Evolutionary conservation across 2,329 filamentous ascomycete genomes (phyloP), one percentile per base, ranked within the genome.

Genomic region (Aspergillus brunneoviolaceus): DNA sequence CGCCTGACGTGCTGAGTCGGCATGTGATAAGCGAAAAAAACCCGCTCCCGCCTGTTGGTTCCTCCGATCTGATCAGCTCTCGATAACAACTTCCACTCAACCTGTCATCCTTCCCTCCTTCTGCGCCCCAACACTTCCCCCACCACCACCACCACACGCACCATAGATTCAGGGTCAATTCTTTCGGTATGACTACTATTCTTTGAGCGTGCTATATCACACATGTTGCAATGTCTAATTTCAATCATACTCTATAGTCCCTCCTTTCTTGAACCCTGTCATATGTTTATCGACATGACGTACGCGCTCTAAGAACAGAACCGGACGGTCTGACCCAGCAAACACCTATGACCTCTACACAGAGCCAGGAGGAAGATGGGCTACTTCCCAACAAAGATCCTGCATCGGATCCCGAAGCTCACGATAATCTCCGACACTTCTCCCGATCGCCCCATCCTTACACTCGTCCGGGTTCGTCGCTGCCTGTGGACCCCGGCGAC

Each of bases 391-490:
- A 56, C 58, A 67, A 64, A 45, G 61, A 62, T 58, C 60, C 62
- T 53, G 59, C 64, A 10, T 60, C 64, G 35, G 68, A 68, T 33
- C 39, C 63, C 10, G 61, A 65, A 49, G 51, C 63, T 31, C 48
- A 58, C 4, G 66, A 72, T 33, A 53, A 70, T 57, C 68, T 86
- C 68, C 80, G 82, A 69, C 73, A 79, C 51, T 79, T 84, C 62
- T 84, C 82, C 57, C 84, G 88, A 67, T 87, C 87, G 49, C 87
- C 88, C 51, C 86, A 90, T 72, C 88, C 88, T 1, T 90, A 90
- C 68, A 85, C 86, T 69, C 85, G 82, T 68, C 85, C 84, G 60
- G 81, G 79, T 61, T 79, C 76, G 64, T 80, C 69, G 51, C 62
- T 58, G 49, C 74, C 67, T 62, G 73, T 64, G 59, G 63, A 72